A percentile compares a stretch with the other conserved stretches of the same genome.
Evolutionary conservation across 768 basidiomycete species (phyloP).

Genomic region (Fomitopsis serialis): DNA sequence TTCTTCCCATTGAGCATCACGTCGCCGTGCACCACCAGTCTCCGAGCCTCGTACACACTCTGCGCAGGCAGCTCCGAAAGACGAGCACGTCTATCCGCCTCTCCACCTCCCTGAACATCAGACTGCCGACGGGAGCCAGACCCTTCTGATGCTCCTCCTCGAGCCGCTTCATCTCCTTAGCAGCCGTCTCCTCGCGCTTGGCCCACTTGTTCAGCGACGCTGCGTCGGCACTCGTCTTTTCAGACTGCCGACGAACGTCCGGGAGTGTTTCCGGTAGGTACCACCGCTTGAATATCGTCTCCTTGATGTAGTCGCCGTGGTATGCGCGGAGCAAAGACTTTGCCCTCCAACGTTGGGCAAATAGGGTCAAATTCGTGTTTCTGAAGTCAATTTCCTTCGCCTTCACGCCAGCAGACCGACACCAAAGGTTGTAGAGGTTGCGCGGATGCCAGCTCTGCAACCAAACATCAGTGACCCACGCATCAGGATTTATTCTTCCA

Average conservation of each 20-base stretch:
- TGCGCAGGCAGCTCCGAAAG: slow-evolving; percentile 86
- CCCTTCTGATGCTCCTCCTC: slow-evolving; percentile 51
- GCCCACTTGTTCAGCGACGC: slow-evolving; percentile 53
- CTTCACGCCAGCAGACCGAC: slow-evolving; percentile 53
- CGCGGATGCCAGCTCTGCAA: slow-evolving; percentile 80
- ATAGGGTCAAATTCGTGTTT: slow-evolving; percentile 54
- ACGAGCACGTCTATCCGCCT: slow-evolving; percentile 88
- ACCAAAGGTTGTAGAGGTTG: slow-evolving; percentile 89
- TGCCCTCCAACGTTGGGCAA: slow-evolving; percentile 87
- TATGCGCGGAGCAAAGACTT: slow-evolving; percentile 88
- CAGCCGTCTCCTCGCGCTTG: slow-evolving; percentile 37
- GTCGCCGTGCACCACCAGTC: slow-evolving; percentile 80
- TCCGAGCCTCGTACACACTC: slow-evolving; percentile 86
- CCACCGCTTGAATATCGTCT: slow-evolving; percentile 92
- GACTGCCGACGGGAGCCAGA: slow-evolving; percentile 85
- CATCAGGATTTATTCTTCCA: not conserved
- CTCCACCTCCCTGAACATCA: slow-evolving; percentile 97
- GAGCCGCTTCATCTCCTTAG: slow-evolving; percentile 38
- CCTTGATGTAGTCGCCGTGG: slow-evolving; percentile 92
- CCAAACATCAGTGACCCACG: not conserved
- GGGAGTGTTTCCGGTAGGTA: slow-evolving; percentile 86
- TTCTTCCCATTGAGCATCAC: slow-evolving; percentile 87
- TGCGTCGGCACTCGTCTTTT: slow-evolving; percentile 37
- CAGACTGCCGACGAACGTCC: slow-evolving; percentile 67
- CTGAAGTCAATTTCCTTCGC: slow-evolving; percentile 53